phyloP scores from a whole-genome alignment of 2,329 filamentous ascomycete genomes.

The Aspergillus cejpii region DNA sequence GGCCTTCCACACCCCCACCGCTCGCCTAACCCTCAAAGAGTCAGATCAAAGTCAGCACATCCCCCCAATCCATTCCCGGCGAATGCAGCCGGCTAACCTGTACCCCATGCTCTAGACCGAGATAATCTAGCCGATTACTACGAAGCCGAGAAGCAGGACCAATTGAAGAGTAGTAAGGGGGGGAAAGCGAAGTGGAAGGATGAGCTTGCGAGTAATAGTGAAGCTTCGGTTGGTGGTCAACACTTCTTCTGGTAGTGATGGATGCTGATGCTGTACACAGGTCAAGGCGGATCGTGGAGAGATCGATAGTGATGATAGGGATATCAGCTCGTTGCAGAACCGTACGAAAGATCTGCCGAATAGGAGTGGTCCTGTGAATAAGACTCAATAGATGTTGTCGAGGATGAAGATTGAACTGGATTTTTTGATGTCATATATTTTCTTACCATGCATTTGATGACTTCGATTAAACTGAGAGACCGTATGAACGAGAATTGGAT shows the following conservation, averaged over 20 bases:
- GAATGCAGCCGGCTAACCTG: not conserved
- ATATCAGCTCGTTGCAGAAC: constrained; percentile 50
- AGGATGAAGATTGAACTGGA: too few species aligned
- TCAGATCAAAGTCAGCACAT: constrained; percentile 28
- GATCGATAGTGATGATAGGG: constrained; percentile 35
- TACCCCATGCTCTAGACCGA: constrained; percentile 27
- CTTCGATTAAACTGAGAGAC: not conserved
- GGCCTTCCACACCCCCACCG: constrained; percentile 28
- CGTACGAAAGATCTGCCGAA: constrained; percentile 47
- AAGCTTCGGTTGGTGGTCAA: constrained; percentile 57
- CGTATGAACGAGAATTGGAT: not conserved
- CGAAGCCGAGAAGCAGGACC: constrained; percentile 57
- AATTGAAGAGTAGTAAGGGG: constrained; percentile 44
- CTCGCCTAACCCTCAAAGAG: constrained; percentile 29
- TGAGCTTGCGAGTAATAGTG: constrained; percentile 69
- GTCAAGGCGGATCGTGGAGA: constrained; percentile 57
- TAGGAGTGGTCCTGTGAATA: constrained; percentile 35
- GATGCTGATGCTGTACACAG: constrained; percentile 20
- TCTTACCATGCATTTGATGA: not conserved
- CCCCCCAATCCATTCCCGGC: not conserved
- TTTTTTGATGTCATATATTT: not conserved
- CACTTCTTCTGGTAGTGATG: not conserved
- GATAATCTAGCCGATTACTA: constrained; percentile 42
- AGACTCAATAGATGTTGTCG: constrained; percentile 10
- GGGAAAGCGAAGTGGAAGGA: constrained; percentile 71